A percentile compares a stretch with the other conserved stretches of the same genome.
Conservation (phyloP, 2,329 filamentous ascomycete species). For the Penicillium italicum region DNA sequence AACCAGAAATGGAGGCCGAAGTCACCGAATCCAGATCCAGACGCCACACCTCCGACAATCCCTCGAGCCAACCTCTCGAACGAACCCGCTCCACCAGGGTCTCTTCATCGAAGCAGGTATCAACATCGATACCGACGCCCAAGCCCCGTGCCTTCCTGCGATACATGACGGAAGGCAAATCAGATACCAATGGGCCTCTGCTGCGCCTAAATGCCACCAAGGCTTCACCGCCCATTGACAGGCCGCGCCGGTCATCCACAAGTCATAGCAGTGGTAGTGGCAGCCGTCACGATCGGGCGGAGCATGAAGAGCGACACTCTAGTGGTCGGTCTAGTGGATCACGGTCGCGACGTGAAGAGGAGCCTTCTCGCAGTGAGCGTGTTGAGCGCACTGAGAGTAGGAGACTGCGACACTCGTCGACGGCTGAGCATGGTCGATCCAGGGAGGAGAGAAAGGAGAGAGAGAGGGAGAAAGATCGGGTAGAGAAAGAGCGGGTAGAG, state of each 20-base stretch:
- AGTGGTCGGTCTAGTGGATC: conserved; percentile 25
- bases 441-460: conserved; percentile 22
- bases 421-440: conserved; percentile 17
- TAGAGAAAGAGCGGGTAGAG: conserved; percentile 1
- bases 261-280: conserved; percentile 27
- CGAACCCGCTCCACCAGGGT: conserved; percentile 20
- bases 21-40: conserved; percentile 14
- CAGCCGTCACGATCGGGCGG: conserved; percentile 18
- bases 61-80: conserved; percentile 21
- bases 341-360: conserved; percentile 30
- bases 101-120: conserved; percentile 27
- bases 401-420: conserved; percentile 21
- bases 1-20: conserved; percentile 2
- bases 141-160: conserved; percentile 32
- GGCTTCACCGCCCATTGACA: conserved; percentile 32
- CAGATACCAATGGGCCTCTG: conserved; percentile 39
- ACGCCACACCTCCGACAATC: conserved; percentile 14
- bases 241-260: conserved; percentile 30
- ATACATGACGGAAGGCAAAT: conserved; percentile 41
- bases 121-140: conserved; percentile 18
- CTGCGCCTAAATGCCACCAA: conserved; percentile 38
- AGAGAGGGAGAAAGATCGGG: conserved; percentile 10
- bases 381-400: conserved; percentile 9
- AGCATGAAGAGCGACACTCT: conserved; percentile 25
- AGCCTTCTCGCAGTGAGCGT: neutral